Percentiles rank a stretch among this genome's conserved stretches.
These are phyloP conservation scores for Magnaporthales sp. DNA, from an alignment of 2,329 filamentous ascomycete genomes.

Conservation along the genomic window DNA sequence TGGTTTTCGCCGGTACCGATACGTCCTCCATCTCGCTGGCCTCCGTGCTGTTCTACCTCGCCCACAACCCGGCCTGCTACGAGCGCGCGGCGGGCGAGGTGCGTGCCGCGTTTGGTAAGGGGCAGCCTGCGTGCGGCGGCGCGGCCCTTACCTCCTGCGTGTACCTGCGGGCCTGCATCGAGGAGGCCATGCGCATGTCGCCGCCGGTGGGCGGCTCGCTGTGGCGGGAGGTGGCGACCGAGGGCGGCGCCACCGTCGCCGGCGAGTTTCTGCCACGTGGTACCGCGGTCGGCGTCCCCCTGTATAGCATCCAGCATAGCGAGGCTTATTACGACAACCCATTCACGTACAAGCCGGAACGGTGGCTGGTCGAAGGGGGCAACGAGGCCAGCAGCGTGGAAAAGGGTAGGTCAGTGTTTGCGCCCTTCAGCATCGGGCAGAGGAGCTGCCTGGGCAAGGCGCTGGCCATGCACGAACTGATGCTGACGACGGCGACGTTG, in stretches of 20 bases:
- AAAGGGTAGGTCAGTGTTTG: constrained; percentile 59
- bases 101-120: constrained; percentile 36
- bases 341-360: constrained; percentile 52
- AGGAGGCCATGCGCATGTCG: constrained; percentile 56
- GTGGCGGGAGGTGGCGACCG: constrained; percentile 45
- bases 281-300: constrained; percentile 53
- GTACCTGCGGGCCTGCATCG: constrained; percentile 55
- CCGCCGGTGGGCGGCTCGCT: constrained; percentile 52
- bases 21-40: constrained; percentile 63
- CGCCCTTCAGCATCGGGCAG: constrained; percentile 63
- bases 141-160: constrained; percentile 30
- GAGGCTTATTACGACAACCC: constrained; percentile 51
- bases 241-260: constrained; percentile 45
- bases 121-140: constrained; percentile 48
- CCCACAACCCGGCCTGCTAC: constrained; percentile 39
- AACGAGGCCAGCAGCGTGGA: constrained; percentile 43
- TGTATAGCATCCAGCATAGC: constrained; percentile 63
- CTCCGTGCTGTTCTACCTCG: constrained; percentile 54
- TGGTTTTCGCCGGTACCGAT: constrained; percentile 62
- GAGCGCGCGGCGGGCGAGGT: constrained; percentile 41
- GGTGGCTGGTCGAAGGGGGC: constrained; percentile 53
- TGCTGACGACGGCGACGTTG: constrained; percentile 49
- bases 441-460: constrained; percentile 66
- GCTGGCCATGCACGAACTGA: constrained; percentile 60
- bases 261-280: constrained; percentile 45